Base-by-base conservation (phyloP, 352 stramenopile genomes). In the Phytopythium chamaehyphon region DNA sequence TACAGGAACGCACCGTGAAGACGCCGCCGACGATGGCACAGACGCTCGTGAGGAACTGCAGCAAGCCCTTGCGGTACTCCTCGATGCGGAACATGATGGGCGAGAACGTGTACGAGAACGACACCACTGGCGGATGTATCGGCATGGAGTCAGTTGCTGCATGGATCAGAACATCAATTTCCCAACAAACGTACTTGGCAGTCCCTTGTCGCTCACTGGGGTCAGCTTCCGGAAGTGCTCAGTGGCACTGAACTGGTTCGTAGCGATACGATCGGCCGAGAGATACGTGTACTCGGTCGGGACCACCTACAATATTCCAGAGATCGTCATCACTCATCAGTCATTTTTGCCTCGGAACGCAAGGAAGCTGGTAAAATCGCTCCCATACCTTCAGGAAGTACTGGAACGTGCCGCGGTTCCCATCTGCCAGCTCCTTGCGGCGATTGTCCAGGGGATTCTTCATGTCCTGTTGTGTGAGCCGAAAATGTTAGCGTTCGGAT, bases 201-300 rank as follows among this genome's bases (percentile, higher is more conserved):
- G 63, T 3, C 82, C 81, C 65, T 91, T 90, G 59, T 91, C 76
- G 51, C 55, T 97, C 64, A 88, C 93, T 69, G 71, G 89, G 28
- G 85, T 89, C 51, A 91, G 76, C 64, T 87, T 62, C 38, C 72
- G 75, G 54, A 98, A 90, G 74, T 98, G 95, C 62, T 99, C 94
- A 12, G 96, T 99, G 10, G 97, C 96, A n/a, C 86, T 98, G 76
- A 98, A 99, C 79, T 99, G 96, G 69, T 99, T 99, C 21, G 90
- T 97, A 45, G 86, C 70, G 56, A 98, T 90, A 8, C 69, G 77
- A 6, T 71, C 80, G 22, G 92, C 90, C 14, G 89, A 89, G 19
- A 98, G 64, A 47, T 88, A 93, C 49, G 69, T 85, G 65, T 98
- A 99, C 47, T 90, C 73, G 5, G 97, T 99, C 15, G 97, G 96